A percentile compares a stretch with the other conserved stretches of the same genome.
phyloP scores from a whole-genome alignment of 2,329 filamentous ascomycete species.

The Claviceps fusiformis region DNA sequence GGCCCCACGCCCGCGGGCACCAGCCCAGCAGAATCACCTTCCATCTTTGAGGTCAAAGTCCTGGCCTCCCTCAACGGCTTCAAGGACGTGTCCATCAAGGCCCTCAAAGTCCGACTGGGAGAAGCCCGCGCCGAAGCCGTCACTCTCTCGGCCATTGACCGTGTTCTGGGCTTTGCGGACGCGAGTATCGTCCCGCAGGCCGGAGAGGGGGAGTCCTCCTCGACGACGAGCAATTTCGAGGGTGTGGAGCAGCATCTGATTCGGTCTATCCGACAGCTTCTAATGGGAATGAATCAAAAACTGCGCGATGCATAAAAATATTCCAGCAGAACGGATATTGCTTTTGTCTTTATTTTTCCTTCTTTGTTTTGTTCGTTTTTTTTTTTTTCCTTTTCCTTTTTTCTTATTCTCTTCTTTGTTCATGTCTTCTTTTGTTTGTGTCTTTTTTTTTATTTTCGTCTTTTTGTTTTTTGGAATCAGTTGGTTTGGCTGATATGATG shows the following conservation, averaged over 20 bases:
- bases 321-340: too few species aligned
- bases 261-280: constrained; percentile 25
- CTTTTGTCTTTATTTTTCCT: too few species aligned
- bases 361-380: background rate
- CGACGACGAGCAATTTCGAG: constrained; percentile 19
- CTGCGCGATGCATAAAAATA: constrained; percentile 13
- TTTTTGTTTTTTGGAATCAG: too few species aligned
- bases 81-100: constrained; percentile 31
- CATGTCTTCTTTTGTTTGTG: too few species aligned
- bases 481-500: too few species aligned
- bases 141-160: constrained; percentile 36
- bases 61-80: constrained; percentile 29
- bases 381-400: background rate
- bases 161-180: constrained; percentile 33
- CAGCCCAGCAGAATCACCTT: constrained; percentile 13
- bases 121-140: constrained; percentile 30
- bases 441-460: too few species aligned
- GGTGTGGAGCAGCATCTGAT: constrained; percentile 28
- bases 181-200: constrained; percentile 25
- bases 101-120: constrained; percentile 27
- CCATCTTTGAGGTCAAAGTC: constrained; percentile 26
- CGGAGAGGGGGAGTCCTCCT: constrained; percentile 16
- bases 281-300: constrained; percentile 27
- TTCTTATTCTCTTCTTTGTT: too few species aligned
- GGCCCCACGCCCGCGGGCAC: constrained; percentile 18